phyloP scores from a whole-genome alignment of 2,329 filamentous ascomycete genomes.

The Aureobasidium leucospermi region DNA sequence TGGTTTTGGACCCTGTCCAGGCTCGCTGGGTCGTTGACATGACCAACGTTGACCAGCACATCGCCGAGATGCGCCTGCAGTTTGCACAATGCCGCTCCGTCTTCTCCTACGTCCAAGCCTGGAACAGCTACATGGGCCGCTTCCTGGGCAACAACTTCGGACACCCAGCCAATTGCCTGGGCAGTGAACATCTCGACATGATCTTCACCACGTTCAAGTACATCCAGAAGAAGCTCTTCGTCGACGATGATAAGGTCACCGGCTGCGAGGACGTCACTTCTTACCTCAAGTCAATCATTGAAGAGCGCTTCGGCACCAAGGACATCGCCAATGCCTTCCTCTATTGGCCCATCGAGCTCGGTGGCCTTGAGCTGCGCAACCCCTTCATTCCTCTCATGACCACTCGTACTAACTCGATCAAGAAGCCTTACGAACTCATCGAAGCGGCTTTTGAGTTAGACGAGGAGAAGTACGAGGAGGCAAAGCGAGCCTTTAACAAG shows the following conservation, averaged over 20 bases:
- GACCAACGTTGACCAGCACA: constrained; percentile 51
- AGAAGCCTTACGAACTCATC: constrained; percentile 21
- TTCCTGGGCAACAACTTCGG: constrained; percentile 51
- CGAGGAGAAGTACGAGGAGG: constrained; percentile 31
- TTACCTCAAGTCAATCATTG: constrained; percentile 41
- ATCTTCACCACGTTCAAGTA: constrained; percentile 45
- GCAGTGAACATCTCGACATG: constrained; percentile 44
- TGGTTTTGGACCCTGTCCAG: constrained; percentile 46
- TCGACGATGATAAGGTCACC: constrained; percentile 17
- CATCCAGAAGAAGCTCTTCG: constrained; percentile 44
- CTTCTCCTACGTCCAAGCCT: constrained; percentile 51
- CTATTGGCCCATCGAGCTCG: constrained; percentile 46
- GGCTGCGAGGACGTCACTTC: constrained; percentile 21
- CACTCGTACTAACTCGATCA: constrained; percentile 40
- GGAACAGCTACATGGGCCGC: constrained; percentile 47
- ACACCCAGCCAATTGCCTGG: constrained; percentile 45
- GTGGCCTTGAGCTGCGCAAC: constrained; percentile 44
- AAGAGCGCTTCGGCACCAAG: constrained; percentile 43
- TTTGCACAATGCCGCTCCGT: constrained; percentile 49
- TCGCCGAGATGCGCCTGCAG: constrained; percentile 52
- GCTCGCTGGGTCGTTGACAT: constrained; percentile 56
- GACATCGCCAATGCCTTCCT: constrained; percentile 46
- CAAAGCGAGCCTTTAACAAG: constrained; percentile 26
- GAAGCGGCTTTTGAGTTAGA: constrained; percentile 27
- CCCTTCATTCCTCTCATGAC: constrained; percentile 43